Percentiles rank a stretch among this genome's conserved stretches.
Evolutionary conservation across 2,329 filamentous ascomycete genomes (phyloP).

Genomic region (Nakataea oryzae): DNA sequence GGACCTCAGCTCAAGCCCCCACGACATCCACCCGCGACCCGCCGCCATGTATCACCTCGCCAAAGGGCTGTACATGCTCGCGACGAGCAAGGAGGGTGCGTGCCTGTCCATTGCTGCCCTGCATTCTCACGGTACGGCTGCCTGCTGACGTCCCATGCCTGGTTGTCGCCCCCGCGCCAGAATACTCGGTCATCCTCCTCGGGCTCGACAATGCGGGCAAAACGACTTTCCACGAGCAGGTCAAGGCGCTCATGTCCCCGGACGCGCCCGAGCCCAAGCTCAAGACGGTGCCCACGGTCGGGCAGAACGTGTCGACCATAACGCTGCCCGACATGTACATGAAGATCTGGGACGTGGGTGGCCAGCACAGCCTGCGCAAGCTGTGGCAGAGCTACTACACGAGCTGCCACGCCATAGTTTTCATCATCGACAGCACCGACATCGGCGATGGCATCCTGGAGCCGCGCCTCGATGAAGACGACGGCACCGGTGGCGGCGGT

Average conservation of each 20-base stretch:
- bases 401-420: conserved; percentile 91
- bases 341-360: conserved; percentile 97
- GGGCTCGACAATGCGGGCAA: conserved; percentile 98
- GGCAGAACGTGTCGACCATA: conserved; percentile 92
- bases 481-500: not conserved
- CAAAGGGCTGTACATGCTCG: conserved; percentile 89
- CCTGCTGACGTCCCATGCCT: conserved; percentile 1
- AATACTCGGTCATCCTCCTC: conserved; percentile 94
- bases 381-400: conserved; percentile 96
- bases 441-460: conserved; percentile 71
- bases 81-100: conserved; percentile 89
- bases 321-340: conserved; percentile 89
- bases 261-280: conserved; percentile 53
- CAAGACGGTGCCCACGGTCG: conserved; percentile 92
- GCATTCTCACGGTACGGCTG: too few species aligned
- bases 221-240: conserved; percentile 93
- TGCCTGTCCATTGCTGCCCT: conserved; percentile 4
- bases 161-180: conserved; percentile 30
- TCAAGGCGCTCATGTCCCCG: conserved; percentile 76
- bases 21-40: not conserved
- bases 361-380: conserved; percentile 77
- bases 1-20: not conserved
- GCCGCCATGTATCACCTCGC: conserved; percentile 84
- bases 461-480: not conserved
- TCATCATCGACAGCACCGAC: conserved; percentile 92